phyloP scores from a whole-genome alignment of 1,284 basidiomycete species.

The Prillingera fragicola region DNA sequence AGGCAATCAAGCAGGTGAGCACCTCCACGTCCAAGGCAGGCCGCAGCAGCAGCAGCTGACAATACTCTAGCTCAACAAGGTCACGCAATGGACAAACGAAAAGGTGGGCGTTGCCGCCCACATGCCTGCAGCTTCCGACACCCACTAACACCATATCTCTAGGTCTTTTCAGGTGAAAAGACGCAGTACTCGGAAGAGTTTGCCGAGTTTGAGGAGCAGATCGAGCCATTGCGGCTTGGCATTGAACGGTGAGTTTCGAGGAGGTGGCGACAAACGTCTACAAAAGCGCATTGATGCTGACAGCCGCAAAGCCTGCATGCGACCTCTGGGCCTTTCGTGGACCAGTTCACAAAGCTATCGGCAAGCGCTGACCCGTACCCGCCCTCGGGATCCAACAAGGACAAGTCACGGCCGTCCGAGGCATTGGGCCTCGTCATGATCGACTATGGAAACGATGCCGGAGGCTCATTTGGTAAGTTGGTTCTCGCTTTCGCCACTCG shows the following conservation, averaged over 20 bases:
- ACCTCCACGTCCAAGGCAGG: background rate
- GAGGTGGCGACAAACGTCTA: background rate
- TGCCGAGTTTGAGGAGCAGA: constrained; percentile 61
- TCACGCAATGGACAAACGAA: constrained; percentile 47
- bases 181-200: constrained; percentile 62
- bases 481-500: background rate
- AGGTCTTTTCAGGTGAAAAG: constrained; percentile 62
- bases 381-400: constrained; percentile 34
- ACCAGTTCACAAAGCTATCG: constrained; percentile 41
- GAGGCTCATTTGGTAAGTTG: constrained; percentile 56
- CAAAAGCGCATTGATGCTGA: background rate
- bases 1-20: constrained; percentile 44
- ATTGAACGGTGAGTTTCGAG: constrained; percentile 60
- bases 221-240: constrained; percentile 61
- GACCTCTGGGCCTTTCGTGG: constrained; percentile 41
- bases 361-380: constrained; percentile 43
- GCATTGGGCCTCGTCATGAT: constrained; percentile 79
- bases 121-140: background rate
- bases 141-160: background rate
- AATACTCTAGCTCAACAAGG: constrained; percentile 41
- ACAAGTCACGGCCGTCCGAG: constrained; percentile 59
- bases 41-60: constrained; percentile 1
- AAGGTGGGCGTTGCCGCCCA: constrained; percentile 24
- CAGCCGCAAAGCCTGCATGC: constrained; percentile 37
- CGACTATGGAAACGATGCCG: constrained; percentile 72